Evolutionary conservation across 1,284 basidiomycete genomes (phyloP).

Genomic region (Ceratobasidium sp.): DNA sequence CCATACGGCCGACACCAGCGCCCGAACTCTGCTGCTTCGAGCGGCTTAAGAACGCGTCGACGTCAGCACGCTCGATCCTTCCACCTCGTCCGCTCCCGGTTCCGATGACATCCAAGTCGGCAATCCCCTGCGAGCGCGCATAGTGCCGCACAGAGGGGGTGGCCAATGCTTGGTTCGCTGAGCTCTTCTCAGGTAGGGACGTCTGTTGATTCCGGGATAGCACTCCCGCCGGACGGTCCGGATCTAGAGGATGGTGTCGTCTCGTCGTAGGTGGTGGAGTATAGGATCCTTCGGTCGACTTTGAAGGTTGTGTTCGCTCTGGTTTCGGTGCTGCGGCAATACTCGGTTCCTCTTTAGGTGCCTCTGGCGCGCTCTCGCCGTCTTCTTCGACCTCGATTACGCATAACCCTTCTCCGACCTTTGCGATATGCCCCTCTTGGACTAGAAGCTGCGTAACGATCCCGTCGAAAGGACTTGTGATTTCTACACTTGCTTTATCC

Average conservation of each 20-base stretch:
- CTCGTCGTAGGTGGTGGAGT: slow-evolving; percentile 44
- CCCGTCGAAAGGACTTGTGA: slow-evolving; percentile 89
- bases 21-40: slow-evolving; percentile 7
- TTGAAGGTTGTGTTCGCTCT: background rate
- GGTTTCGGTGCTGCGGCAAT: slow-evolving; percentile 25
- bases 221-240: slow-evolving; percentile 51
- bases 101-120: slow-evolving; percentile 62
- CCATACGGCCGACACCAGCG: background rate
- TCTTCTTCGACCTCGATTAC: slow-evolving; percentile 81
- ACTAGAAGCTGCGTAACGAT: slow-evolving; percentile 76
- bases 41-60: slow-evolving; percentile 64
- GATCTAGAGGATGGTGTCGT: slow-evolving; percentile 72
- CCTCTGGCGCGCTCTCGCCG: slow-evolving; percentile 42
- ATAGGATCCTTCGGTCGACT: slow-evolving; percentile 39
- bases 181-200: slow-evolving; percentile 10
- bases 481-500: slow-evolving; percentile 94
- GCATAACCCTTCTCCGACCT: slow-evolving; percentile 85
- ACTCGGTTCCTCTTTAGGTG: background rate
- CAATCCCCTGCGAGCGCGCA: slow-evolving; percentile 69
- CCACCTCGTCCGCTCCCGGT: slow-evolving; percentile 80
- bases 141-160: slow-evolving; percentile 81
- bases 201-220: background rate
- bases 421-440: slow-evolving; percentile 83
- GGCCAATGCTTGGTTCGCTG: slow-evolving; percentile 60
- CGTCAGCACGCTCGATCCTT: slow-evolving; percentile 76